Evolutionary conservation across 2,329 filamentous ascomycete genomes (phyloP), one percentile per base, ranked within the genome.

Genomic region (Alternaria sp.): DNA sequence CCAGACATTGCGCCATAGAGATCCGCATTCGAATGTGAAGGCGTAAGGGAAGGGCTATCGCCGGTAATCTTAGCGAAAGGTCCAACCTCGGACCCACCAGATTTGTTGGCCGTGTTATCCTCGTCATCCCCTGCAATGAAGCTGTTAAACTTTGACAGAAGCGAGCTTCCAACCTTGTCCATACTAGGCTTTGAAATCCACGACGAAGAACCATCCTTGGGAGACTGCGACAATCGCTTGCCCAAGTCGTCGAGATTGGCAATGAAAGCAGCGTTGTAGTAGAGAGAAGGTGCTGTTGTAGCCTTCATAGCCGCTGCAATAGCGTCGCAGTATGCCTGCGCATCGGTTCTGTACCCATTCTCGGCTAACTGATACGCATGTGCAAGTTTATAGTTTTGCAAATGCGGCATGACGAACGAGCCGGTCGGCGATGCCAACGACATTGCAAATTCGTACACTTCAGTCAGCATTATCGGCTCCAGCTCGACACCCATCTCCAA

Each of bases 141-240:
- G 72, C 93, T 97, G 80, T 94, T 98, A 80, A 99, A 97, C 60
- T 91, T 93, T 65, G 89, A 93, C 86, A 93, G 94, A 75, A 98
- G 88, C 34, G 91, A 93, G 62, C 91, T 93, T 2, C 94, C 95
- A 0, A 98, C 93, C 79, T 96, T 97, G 78, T 96, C 94, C 87
- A 98, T 96, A 77, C 89, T 97, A 7, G 94, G 93, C 78, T 95
- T 97, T 1, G 93, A 91, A 53, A 99, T 95, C 92, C 94, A 97
- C 2, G 93, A 94, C 20, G 88, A 89, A 7, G 89, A 89, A 56
- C 87, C 89, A 67, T 95, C 93, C 73, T 91, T 92, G 12, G 94
- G 93, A 18, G 93, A 90, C 75, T 95, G 91, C 68, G 91, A 94
- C 39, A 99, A 82, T 61, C 94, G 89, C 65, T 90, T 91, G 75